Evolutionary conservation across 441 rosid genomes (phyloP).

Genomic region (Aquilaria agallochum): DNA sequence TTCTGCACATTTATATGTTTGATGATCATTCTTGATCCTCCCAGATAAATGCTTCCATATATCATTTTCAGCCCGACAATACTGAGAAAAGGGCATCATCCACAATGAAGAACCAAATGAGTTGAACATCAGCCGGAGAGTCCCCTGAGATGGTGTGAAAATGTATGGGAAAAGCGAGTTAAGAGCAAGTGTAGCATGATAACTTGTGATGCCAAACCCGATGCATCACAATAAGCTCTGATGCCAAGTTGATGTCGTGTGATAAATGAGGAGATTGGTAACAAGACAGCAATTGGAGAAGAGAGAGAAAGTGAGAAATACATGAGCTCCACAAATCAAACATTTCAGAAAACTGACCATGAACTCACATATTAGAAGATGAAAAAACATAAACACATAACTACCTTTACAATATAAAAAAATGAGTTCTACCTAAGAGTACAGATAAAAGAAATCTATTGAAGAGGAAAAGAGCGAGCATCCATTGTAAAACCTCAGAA

Average conservation of each 20-base stretch:
- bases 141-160: slow-evolving; percentile 91
- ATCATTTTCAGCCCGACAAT: slow-evolving; percentile 65
- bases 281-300: no score
- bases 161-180: slow-evolving; percentile 34
- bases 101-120: slow-evolving; percentile 89
- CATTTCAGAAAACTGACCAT: no score
- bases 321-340: no score
- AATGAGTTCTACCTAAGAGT: no score
- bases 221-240: no score
- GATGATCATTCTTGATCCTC: slow-evolving; percentile 45
- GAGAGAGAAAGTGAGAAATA: no score
- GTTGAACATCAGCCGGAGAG: slow-evolving; percentile 86
- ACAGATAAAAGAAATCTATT: no score
- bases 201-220: no score
- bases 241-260: no score
- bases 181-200: slow-evolving; percentile 13
- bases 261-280: no score
- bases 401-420: background rate
- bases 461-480: slow-evolving; percentile 19
- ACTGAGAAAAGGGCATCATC: slow-evolving; percentile 91
- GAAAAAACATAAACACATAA: no score
- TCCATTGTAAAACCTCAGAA: slow-evolving; percentile 60
- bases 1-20: slow-evolving; percentile 67
- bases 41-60: slow-evolving; percentile 76
- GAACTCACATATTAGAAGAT: no score